Evolutionary conservation across 2,329 filamentous ascomycete genomes (phyloP), one percentile per base, ranked within the genome.

Genomic region (Coniella vitis): DNA sequence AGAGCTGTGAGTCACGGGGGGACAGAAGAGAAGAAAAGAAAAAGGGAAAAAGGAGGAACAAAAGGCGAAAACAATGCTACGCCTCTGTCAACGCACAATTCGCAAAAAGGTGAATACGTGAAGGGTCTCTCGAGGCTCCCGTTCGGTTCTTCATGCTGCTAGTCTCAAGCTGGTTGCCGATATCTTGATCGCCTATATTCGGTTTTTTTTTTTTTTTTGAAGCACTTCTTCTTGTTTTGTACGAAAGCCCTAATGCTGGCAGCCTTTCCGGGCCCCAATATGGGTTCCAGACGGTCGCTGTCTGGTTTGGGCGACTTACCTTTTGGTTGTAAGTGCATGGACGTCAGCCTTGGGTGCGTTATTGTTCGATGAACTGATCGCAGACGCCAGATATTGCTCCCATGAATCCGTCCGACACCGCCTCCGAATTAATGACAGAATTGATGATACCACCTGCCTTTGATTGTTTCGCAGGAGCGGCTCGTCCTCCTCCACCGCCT

Each of bases 251-350:
- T 65, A 71, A 81, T 81, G 77, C 74, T 79, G 60, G 74, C 71
- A 59, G 64, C 76, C 66, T 72, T 74, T 62, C 71, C 65, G 71
- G 38, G 38, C 38, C 72, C 70, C 63, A 77, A 69, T 63, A 82
- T 81, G 78, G 75, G 70, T 74, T 76, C 76, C 67, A 73, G 70
- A 67, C 75, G 74, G 67, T 72, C 73, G 63, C 13, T 14, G 8
- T 69, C 74, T 59, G 72, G 79, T 58, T 67, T 72, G 49, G 71
- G 76, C 55, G 48, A 38, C 37, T 68, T 78, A 61, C 78, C 79
- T 34, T 86, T 86, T 73, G 83, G 83, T 60, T 86, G 83, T 86
- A 74, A 58, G 82, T 76, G 40, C 45, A 37, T 46, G 13, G 31
- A 20, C 19, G 9, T 22, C 13, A 16, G 20, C 16, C 37, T 29